Percentiles rank a stretch among this genome's conserved stretches.
These are phyloP conservation scores for Ceratobasidium sp. DNA, from an alignment of 1,284 basidiomycete species.

Conservation along the genomic window DNA sequence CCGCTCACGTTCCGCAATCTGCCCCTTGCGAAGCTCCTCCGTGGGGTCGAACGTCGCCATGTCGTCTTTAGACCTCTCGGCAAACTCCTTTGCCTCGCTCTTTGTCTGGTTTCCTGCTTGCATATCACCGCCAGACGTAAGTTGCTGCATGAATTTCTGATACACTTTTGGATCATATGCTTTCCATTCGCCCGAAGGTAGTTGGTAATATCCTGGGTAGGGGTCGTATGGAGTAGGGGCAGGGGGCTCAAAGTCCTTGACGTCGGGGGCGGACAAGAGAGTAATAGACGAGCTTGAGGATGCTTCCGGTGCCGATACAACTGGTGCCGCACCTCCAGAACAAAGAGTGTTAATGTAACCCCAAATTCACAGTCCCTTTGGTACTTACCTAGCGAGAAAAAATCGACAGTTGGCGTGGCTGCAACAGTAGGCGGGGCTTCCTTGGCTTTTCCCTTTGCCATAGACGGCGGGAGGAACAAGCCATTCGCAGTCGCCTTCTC, in stretches of 20 bases:
- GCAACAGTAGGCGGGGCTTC: conserved; percentile 51
- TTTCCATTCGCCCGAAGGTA: conserved; percentile 84
- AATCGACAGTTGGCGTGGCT: conserved; percentile 67
- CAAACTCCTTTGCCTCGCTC: conserved; percentile 74
- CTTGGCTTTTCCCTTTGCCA: conserved; percentile 50
- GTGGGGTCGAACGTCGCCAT: conserved; percentile 75
- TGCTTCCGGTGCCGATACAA: conserved; percentile 43
- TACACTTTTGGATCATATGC: conserved; percentile 85
- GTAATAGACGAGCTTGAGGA: conserved; percentile 51
- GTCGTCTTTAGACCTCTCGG: conserved; percentile 61
- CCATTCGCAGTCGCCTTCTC: conserved; percentile 36
- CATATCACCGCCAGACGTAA: conserved; percentile 35
- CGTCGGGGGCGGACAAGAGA: conserved; percentile 75
- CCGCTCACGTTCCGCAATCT: conserved; percentile 74
- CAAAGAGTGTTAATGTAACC: not conserved
- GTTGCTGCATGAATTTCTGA: conserved; percentile 72
- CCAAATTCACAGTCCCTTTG: not conserved
- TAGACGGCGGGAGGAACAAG: conserved; percentile 53
- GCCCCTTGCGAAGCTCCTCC: conserved; percentile 74
- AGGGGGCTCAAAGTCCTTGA: conserved; percentile 80
- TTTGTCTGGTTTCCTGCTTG: conserved; percentile 54
- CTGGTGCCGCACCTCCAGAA: conserved; percentile 50
- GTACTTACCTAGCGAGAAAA: conserved; percentile 71
- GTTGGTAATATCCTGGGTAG: conserved; percentile 90
- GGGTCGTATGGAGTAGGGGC: conserved; percentile 80